Evolutionary conservation across 2,329 filamentous ascomycete species (phyloP).

Genomic region (Alternaria conjuncta): DNA sequence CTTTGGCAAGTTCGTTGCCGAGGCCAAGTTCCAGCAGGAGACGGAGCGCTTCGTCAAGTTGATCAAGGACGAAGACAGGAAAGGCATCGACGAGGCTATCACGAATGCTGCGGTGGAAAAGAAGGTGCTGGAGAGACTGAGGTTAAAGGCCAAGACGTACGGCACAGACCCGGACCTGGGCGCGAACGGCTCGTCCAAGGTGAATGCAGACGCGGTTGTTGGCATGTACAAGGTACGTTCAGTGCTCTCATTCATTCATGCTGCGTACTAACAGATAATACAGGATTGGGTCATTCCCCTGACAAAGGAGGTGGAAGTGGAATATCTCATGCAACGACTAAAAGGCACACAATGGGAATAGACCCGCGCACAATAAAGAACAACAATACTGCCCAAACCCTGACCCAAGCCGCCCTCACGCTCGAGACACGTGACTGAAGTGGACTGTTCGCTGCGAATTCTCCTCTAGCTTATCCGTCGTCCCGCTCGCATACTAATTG

Average conservation of each 20-base stretch:
- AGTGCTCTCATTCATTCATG: not conserved
- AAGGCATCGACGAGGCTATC: constrained; percentile 86
- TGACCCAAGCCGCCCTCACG: not conserved
- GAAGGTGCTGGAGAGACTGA: constrained; percentile 85
- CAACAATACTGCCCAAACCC: not conserved
- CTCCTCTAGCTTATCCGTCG: not conserved
- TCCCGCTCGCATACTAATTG: no score
- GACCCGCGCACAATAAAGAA: not conserved
- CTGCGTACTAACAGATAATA: not conserved
- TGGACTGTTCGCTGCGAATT: not conserved
- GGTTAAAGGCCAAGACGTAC: constrained; percentile 90
- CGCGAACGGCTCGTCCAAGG: constrained; percentile 72
- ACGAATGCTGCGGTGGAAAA: constrained; percentile 88
- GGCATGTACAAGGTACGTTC: constrained; percentile 48
- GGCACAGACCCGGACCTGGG: constrained; percentile 81
- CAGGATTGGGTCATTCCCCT: constrained; percentile 88
- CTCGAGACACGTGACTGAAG: not conserved
- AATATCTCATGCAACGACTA: constrained; percentile 95
- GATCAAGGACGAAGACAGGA: constrained; percentile 80
- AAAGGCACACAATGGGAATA: constrained; percentile 61
- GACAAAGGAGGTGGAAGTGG: constrained; percentile 98
- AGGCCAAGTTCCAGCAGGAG: constrained; percentile 90
- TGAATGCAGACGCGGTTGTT: constrained; percentile 78
- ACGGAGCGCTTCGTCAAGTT: constrained; percentile 78
- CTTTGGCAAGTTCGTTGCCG: constrained; percentile 98